Base-by-base conservation (phyloP, 2,329 filamentous ascomycete species). In the Colletotrichum neosansevieriae region DNA sequence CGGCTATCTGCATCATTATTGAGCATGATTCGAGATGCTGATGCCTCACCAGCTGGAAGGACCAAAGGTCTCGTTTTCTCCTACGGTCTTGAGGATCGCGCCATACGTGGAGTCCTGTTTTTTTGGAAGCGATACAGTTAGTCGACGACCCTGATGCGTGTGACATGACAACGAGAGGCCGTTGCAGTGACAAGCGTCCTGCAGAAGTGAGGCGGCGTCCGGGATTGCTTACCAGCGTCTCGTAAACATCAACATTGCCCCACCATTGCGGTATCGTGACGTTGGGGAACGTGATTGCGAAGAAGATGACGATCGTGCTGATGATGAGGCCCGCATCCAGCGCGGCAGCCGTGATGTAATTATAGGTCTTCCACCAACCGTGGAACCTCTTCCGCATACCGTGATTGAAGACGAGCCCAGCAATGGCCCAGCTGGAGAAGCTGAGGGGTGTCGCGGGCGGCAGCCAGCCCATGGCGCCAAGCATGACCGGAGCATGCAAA, bases 401-500 rank as follows among this genome's bases (percentile, higher is more conserved):
- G 70, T 86, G 84, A 73, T 91, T 88, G 76, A 90, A 90, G 34
- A 89, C 63, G 51, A 85, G 80, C 0, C 88, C 88, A 12, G 87
- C 81, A 15, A 88, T 77, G 3, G 83, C 86, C 88, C 88, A 90
- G 3, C 82, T 77, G 11, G 85, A 84, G 73, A 89, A 90, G 71
- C 83, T 89, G 29, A 89, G 78, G 0, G 86, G 85, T 0, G 88
- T 89, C 0, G 88, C 88, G 0, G 88, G 88, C 1, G 88, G 88
- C 12, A 89, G 82, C 63, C 83, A 78, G 11, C 79, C 79, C 40
- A 84, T 81, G 12, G 85, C 86, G 13, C 85, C 86, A 63, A 89
- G 86, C 72, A 90, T 84, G 38, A 89, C 80, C 0, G 88, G 88
- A 0, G 84, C 85, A 70, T 82, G 85, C 58, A 91, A 76, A 73